Base-by-base conservation (phyloP, 768 basidiomycete genomes). In the Termitomyces eurrhizus region DNA sequence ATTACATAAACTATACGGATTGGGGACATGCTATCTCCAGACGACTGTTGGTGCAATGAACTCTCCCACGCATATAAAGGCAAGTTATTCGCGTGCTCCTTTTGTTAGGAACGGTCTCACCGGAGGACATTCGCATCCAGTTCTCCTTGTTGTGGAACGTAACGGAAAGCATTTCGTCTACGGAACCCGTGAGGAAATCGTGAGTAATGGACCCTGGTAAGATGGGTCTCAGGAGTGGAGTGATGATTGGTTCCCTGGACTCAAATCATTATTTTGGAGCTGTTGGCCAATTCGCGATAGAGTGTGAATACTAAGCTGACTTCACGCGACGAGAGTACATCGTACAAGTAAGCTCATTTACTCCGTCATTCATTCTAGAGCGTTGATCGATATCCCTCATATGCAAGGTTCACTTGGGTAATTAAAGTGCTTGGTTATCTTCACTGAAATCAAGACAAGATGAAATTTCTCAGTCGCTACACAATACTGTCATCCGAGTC, bases 201-300 rank as follows among this genome's bases (percentile, higher is more conserved):
- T 6, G 80, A 80, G 55, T 81, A 78, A 72, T 1, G 83, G 83
- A 3, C 70, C 75, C 0, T 83, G 83, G 83, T 77, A 77, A 1
- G 82, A 84, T 66, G 83, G 83, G 0, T 79, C n/a, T n/a, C n/a
- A n/a, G 60, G 82, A 84, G 62, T 84, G 83, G 83, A 81, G 75
- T 1, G 60, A 60, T 9, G 80, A 83, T 58, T 84, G 82, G 83
- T 60, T 83, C 0, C 72, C 70, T 24, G 67, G 73, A 4, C 72
- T 84, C 4, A 70, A 73, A 70, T 2, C 82, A 84, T 67, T 61
- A 69, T 4, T 84, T 85, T 57, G 81, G 82, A 2, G 69, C 77
- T 39, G 78, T 81, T 61, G 84, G 83, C 2, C 75, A 81, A 55
- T 85, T 85, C 56, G 72, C 84, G 14, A 83, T 84, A 82, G 83